Evolutionary conservation across 768 basidiomycete species (phyloP).

Genomic region (Calocybe gangraenosa): DNA sequence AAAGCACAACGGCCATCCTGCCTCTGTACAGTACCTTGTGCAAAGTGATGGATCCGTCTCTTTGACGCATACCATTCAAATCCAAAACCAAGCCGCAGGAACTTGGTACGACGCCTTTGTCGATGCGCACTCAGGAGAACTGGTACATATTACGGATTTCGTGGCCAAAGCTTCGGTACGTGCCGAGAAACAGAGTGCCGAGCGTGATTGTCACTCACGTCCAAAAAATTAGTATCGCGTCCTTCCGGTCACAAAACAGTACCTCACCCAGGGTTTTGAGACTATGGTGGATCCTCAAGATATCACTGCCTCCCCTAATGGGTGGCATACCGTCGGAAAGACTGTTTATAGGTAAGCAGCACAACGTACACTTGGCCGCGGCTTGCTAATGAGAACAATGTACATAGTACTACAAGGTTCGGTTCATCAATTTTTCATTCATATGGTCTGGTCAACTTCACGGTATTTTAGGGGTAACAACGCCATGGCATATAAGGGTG

Average conservation of each 20-base stretch:
- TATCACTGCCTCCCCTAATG: constrained; percentile 40
- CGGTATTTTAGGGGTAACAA: constrained; percentile 32
- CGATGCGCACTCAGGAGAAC: neutral
- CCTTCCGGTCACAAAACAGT: constrained; percentile 44
- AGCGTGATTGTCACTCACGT: neutral
- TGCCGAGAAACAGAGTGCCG: neutral
- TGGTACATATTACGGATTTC: neutral
- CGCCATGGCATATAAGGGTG: constrained; percentile 28
- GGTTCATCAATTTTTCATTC: neutral
- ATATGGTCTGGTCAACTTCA: neutral
- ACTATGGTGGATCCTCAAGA: constrained; percentile 45
- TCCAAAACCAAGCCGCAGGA: neutral
- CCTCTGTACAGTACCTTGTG: neutral
- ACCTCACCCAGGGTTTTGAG: constrained; percentile 40
- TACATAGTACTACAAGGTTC: constrained; percentile 6
- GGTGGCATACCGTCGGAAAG: constrained; percentile 28
- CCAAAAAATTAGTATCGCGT: constrained; percentile 33
- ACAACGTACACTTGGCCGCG: neutral
- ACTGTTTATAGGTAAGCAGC: constrained; percentile 4
- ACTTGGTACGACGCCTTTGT: constrained; percentile 1
- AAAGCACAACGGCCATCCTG: neutral
- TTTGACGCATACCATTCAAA: neutral
- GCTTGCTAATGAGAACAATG: neutral
- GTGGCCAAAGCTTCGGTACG: neutral
- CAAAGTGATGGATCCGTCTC: neutral